phyloP scores from a whole-genome alignment of 2,329 filamentous ascomycete genomes.

The Alternaria brassicicola region DNA sequence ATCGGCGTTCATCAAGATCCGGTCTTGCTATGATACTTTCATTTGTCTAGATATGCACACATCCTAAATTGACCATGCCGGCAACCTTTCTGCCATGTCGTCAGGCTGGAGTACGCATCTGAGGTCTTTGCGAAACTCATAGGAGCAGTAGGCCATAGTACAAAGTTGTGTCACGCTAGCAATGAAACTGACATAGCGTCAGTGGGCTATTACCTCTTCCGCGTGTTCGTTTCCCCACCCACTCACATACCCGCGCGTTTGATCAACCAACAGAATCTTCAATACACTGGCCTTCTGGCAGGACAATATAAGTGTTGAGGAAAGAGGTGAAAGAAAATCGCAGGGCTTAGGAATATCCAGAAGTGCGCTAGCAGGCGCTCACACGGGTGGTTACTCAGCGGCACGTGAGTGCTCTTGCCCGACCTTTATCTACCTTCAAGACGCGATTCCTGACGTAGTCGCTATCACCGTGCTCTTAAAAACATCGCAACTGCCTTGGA shows the following conservation, averaged over 20 bases:
- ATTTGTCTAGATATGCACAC: background rate
- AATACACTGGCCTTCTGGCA: too few relatives aligned
- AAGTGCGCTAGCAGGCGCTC: background rate
- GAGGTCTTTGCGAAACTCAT: too few relatives aligned
- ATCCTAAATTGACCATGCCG: background rate
- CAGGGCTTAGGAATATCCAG: background rate
- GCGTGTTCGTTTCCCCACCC: too few relatives aligned
- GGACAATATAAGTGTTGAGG: background rate
- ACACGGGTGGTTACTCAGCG: background rate
- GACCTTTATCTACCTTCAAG: background rate
- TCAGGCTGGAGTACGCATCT: background rate
- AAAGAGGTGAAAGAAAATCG: background rate
- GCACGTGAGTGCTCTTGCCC: background rate
- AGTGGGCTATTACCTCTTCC: too few relatives aligned
- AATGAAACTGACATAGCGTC: too few relatives aligned
- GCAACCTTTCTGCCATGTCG: too few relatives aligned
- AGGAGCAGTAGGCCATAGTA: too few relatives aligned
- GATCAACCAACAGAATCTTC: too few relatives aligned
- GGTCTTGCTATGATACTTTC: background rate
- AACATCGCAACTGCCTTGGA: background rate
- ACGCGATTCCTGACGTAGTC: background rate
- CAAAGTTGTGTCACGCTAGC: too few relatives aligned
- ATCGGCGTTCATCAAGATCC: background rate
- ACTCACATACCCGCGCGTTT: too few relatives aligned
- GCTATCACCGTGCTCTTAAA: background rate